Evolutionary conservation across 306 rosid genomes (phyloP), one percentile per base, ranked within the genome.

Genomic region (Cicer pinnatifidum): DNA sequence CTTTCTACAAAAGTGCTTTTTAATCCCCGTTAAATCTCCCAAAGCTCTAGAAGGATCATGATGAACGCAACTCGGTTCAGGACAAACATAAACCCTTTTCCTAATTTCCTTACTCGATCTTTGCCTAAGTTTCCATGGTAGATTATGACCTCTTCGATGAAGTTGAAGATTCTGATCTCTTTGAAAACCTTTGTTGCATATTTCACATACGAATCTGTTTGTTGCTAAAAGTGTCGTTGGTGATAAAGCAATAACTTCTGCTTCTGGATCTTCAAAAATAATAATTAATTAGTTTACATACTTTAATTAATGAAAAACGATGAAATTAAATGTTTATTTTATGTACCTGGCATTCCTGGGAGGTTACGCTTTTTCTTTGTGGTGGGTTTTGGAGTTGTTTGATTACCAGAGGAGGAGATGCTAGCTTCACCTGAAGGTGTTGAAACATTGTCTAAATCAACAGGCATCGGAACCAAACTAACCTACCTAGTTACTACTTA

Each of bases 121-220:
- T 83, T 89, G 97, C 78, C 88, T 75, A 6, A 93, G 88, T 83
- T 93, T 93, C 98, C 98, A 93, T 12, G 98, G 98, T 63, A 93
- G 88, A 74, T 90, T 93, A 51, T 93, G 98, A 4, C 98, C 98
- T 1, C 98, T 76, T 15, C 98, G 69, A 62, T 93, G 98, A 38
- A 93, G 98, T 85, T 93, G 98, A 12, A 93, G 92, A 80, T 93
- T 93, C 87, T 93, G 98, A 76, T 93, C 98, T 69, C 98, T 87
- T 83, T 93, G 98, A 79, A 93, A 93, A 54, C 98, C 98, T 62
- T 93, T 93, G 80, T 72, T 93, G 85, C 98, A 93, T 53, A 93
- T 93, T 85, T 93, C 98, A 11, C 98, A 93, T 0, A 93, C 88
- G 71, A 93, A 93, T 77, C 98, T 83, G 67, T 93, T 93, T 4